phyloP scores from a whole-genome alignment of 225 moss, liverwort and hornwort species.

The Neckera pumila region DNA sequence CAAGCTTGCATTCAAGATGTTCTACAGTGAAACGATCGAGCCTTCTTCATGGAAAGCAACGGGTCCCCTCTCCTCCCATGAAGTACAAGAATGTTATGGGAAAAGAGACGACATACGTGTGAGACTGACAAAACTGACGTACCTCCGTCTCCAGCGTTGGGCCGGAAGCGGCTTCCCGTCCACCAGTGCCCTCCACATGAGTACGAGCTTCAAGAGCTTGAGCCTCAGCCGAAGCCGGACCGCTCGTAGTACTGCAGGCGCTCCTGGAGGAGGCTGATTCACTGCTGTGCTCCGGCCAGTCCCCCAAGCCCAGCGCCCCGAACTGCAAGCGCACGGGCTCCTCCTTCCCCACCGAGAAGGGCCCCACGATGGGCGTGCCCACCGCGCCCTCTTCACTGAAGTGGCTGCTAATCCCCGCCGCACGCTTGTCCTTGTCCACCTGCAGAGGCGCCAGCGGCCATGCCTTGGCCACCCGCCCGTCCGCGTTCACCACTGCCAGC shows the following conservation, averaged over 20 bases:
- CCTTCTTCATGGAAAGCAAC: background rate
- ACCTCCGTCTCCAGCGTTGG: slow-evolving; percentile 27
- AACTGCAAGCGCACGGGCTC: slow-evolving; percentile 74
- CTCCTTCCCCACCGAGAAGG: slow-evolving; percentile 46
- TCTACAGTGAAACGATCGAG: background rate
- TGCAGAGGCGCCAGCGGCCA: slow-evolving; percentile 56
- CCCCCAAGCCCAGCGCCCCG: slow-evolving; percentile 65
- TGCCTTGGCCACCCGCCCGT: slow-evolving; percentile 71
- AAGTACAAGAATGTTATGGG: background rate
- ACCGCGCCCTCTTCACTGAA: slow-evolving; percentile 2
- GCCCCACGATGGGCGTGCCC: slow-evolving; percentile 71
- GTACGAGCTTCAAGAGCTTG: slow-evolving; percentile 13
- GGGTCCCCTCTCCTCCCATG: background rate
- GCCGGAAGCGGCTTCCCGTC: slow-evolving; percentile 7
- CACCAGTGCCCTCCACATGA: slow-evolving; percentile 17
- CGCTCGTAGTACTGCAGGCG: background rate
- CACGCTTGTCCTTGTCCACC: slow-evolving; percentile 21
- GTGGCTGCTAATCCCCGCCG: slow-evolving; percentile 8
- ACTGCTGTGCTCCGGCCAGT: slow-evolving; percentile 45
- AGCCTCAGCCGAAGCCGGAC: background rate
- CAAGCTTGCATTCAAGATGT: background rate
- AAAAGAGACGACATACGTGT: background rate
- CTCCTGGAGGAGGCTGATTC: background rate
- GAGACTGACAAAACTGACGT: slow-evolving; percentile 5
- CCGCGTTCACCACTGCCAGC: slow-evolving; percentile 71